These are phyloP conservation scores for Musa beccarii DNA, from an alignment of 176 grass and related monocot species.

Conservation along the genomic window DNA sequence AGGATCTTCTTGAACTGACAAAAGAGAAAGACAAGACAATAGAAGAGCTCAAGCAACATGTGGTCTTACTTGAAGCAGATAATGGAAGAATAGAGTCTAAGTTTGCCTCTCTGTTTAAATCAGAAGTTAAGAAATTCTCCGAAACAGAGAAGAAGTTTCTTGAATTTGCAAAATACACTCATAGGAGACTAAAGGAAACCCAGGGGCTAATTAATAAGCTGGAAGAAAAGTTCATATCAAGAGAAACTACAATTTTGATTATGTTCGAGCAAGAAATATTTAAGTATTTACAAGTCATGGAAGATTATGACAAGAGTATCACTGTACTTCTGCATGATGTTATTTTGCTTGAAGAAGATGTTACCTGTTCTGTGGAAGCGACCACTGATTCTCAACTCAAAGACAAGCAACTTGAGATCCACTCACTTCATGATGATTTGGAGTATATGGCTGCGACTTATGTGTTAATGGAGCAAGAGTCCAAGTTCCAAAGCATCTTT, in stretches of 20 bases:
- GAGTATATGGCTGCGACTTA: constrained; percentile 31
- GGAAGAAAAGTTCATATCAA: constrained; percentile 37
- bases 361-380: constrained; percentile 29
- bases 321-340: constrained; percentile 33
- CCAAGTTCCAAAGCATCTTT: constrained; percentile 34
- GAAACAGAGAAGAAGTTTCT: constrained; percentile 30
- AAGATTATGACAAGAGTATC: constrained; percentile 53
- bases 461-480: constrained; percentile 48
- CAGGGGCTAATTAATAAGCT: constrained; percentile 3
- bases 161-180: constrained; percentile 33
- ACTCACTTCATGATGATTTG: constrained; percentile 32
- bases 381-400: constrained; percentile 31
- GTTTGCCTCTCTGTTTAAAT: constrained; percentile 28
- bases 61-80: constrained; percentile 39
- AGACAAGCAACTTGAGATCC: constrained; percentile 43
- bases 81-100: constrained; percentile 34
- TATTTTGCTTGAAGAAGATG: constrained; percentile 37
- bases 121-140: constrained; percentile 26
- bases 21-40: constrained; percentile 33
- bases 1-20: constrained; percentile 25
- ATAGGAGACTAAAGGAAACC: constrained; percentile 25
- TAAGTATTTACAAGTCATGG: constrained; percentile 44
- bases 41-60: constrained; percentile 38
- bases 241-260: constrained; percentile 33
- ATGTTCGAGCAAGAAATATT: constrained; percentile 51